Base-by-base conservation (phyloP, 768 basidiomycete genomes). In the Mycena galericulata region DNA sequence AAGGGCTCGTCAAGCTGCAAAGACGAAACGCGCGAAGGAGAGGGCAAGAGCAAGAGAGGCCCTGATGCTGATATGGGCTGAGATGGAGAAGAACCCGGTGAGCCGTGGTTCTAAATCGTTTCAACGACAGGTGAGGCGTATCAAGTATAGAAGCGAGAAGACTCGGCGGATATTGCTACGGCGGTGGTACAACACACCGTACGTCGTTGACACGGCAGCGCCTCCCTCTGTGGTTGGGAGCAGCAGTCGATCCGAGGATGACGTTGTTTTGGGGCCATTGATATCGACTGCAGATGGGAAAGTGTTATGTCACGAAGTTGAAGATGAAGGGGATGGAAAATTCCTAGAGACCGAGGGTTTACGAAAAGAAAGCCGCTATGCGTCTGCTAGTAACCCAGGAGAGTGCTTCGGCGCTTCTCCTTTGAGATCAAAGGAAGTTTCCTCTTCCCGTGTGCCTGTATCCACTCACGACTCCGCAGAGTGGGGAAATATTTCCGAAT, bases 371-470 rank as follows among this genome's bases (percentile, higher is more conserved):
- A 60, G 58, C 49, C 58, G 46, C 58, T 15, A 36, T 60, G 58
- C 58, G 58, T 49, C 45, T 30, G 63, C 55, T 65, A 65, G 63
- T 65, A 65, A 20, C 46, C 63, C 63, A 30, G 63, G 63, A 57
- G 32, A 57, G 63, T 57, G 63, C 54, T 36, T 54, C 34, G 30
- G 54, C 63, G 49, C 53, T 49, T 26, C 32, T 57, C 63, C 63
- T 41, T 50, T 56, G 63, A 65, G 54, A 26, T 32, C 22, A 15
- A 57, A 41, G 63, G 54, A 22, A 57, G 63, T 65, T 20, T 9
- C 22, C 49, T 32, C 15, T 22, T 14, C 15, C 11, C 49, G 45
- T 8, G 26, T 30, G 30, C 41, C 55, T 41, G 55, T 40, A 29
- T 57, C 27, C 27, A 34, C 57, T 59, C 57, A 59, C 57, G 43